phyloP scores from a whole-genome alignment of 345 rosid genomes.

The Jatropha curcas region DNA sequence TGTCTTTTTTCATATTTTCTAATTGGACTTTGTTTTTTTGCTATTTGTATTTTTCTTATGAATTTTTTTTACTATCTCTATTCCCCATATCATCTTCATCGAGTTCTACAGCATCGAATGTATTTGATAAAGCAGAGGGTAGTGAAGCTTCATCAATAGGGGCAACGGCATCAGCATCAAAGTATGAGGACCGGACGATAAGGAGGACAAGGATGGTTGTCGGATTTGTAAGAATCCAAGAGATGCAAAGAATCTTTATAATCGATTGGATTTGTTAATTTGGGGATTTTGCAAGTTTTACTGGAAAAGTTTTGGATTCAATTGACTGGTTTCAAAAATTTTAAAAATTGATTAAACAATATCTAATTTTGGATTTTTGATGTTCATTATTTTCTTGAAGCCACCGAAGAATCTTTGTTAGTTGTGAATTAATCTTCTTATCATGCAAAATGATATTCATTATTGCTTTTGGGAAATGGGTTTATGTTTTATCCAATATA shows the following conservation, averaged over 20 bases:
- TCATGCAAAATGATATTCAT: not conserved
- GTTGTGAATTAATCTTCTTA: not conserved
- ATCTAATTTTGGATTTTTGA: constrained; percentile 2
- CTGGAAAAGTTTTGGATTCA: not conserved
- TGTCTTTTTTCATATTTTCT: not conserved
- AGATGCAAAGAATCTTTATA: constrained; percentile 56
- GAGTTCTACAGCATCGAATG: constrained; percentile 12
- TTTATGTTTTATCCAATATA: too few species aligned
- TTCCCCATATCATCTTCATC: constrained; percentile 21
- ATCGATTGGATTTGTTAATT: not conserved
- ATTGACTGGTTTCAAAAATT: not conserved
- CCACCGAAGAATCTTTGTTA: not conserved
- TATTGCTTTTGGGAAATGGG: not conserved
- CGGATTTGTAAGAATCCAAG: constrained; percentile 99
- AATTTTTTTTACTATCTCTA: not conserved
- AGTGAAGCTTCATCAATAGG: constrained; percentile 14
- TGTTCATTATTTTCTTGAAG: not conserved
- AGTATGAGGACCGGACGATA: constrained; percentile 66
- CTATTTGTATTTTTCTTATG: too few species aligned
- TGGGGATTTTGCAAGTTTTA: constrained; percentile 6
- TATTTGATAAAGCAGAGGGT: constrained; percentile 23
- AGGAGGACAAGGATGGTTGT: constrained; percentile 94
- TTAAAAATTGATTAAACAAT: constrained; percentile 5
- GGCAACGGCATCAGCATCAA: constrained; percentile 27
- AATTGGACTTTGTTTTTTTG: too few species aligned